Evolutionary conservation across 345 rosid species (phyloP).

Genomic region (Eutrema yunnanense): DNA sequence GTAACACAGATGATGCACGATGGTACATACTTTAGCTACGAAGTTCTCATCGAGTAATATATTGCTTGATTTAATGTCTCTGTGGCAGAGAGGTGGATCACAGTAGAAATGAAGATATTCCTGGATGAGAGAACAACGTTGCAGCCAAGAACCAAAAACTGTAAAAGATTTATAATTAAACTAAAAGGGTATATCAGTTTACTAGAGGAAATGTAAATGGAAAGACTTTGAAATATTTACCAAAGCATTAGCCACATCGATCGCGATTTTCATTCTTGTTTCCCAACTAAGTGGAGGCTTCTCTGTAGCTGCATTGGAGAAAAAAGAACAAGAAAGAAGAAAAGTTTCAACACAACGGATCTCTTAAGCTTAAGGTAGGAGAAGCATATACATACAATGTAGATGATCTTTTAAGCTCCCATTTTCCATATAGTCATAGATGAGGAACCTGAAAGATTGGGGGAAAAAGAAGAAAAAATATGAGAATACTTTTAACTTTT

Average conservation of each 20-base stretch:
- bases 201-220: background rate
- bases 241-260: slow-evolving; percentile 96
- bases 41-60: slow-evolving; percentile 78
- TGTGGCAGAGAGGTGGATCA: slow-evolving; percentile 92
- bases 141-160: slow-evolving; percentile 31
- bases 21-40: slow-evolving; percentile 68
- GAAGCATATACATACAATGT: slow-evolving; percentile 53
- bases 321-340: slow-evolving; percentile 8
- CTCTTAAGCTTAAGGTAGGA: slow-evolving; percentile 29
- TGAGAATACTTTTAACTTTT: background rate
- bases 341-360: background rate
- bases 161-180: slow-evolving; percentile 4
- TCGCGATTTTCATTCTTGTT: slow-evolving; percentile 95
- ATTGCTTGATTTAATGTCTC: slow-evolving; percentile 95
- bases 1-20: background rate
- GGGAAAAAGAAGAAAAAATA: background rate
- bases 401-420: slow-evolving; percentile 86
- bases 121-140: slow-evolving; percentile 40
- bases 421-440: slow-evolving; percentile 85
- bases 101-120: slow-evolving; percentile 96
- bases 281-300: slow-evolving; percentile 80
- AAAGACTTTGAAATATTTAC: slow-evolving; percentile 39
- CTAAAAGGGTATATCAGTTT: slow-evolving; percentile 8
- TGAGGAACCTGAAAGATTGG: slow-evolving; percentile 56
- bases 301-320: slow-evolving; percentile 51